Conservation (phyloP, 1,284 basidiomycete species). For the Microbotryum lychnidis-dioicae region DNA sequence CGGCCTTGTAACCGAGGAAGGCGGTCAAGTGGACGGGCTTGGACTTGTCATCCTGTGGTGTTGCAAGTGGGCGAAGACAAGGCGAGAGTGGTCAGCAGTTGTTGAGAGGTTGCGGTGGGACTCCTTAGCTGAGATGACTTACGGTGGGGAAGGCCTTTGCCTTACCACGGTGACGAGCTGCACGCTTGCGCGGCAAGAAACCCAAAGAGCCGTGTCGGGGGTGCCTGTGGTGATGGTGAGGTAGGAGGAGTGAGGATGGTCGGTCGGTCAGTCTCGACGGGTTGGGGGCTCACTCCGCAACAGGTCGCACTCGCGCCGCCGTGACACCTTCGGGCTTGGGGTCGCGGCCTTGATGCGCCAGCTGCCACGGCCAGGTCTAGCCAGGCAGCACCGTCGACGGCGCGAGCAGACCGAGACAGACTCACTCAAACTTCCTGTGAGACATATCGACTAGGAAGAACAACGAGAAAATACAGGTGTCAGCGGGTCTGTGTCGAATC, state of each 20-base stretch:
- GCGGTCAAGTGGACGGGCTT: conserved; percentile 99
- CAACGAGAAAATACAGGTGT: not conserved
- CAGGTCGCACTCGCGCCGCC: too few relatives aligned
- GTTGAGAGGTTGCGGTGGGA: not conserved
- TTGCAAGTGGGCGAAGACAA: conserved; percentile 3
- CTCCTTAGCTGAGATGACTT: conserved; percentile 16
- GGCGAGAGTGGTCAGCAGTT: not conserved
- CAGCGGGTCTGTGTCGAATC: too few relatives aligned
- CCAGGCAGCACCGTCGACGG: too few relatives aligned
- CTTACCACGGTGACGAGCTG: conserved; percentile 92
- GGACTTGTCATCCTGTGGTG: conserved; percentile 88
- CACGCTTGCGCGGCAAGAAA: conserved; percentile 75
- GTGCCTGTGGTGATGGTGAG: not conserved
- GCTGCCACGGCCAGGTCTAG: too few relatives aligned
- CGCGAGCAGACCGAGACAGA: not conserved
- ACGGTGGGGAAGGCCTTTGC: conserved; percentile 98
- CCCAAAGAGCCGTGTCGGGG: conserved; percentile 32
- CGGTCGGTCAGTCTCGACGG: not conserved
- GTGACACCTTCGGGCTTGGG: too few relatives aligned
- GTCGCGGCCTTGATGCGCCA: too few relatives aligned
- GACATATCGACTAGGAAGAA: conserved; percentile 25
- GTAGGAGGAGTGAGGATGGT: not conserved
- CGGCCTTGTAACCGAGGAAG: conserved; percentile 98
- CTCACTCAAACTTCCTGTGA: conserved; percentile 35
- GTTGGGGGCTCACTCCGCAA: too few relatives aligned